These are phyloP conservation scores for Raphanus raphanistrum DNA, from an alignment of 345 rosid genomes.

Conservation along the genomic window DNA sequence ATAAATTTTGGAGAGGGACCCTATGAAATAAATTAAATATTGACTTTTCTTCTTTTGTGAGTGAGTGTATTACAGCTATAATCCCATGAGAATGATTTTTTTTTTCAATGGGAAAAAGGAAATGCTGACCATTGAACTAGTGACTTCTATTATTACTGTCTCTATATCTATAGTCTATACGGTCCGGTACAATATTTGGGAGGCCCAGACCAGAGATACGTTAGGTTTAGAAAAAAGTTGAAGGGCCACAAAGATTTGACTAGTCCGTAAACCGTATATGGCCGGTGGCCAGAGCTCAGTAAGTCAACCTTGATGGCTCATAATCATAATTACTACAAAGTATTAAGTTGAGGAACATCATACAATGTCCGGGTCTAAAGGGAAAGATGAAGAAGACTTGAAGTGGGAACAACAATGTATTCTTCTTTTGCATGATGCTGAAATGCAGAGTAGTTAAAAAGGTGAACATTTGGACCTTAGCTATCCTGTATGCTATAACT, in stretches of 20 bases:
- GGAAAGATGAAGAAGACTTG: slow-evolving; percentile 33
- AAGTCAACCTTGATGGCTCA: slow-evolving; percentile 40
- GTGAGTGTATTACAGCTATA: slow-evolving; percentile 38
- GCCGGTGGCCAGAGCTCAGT: slow-evolving; percentile 33
- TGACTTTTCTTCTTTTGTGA: slow-evolving; percentile 27
- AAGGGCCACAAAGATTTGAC: slow-evolving; percentile 37
- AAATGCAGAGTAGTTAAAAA: slow-evolving; percentile 23
- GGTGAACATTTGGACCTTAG: slow-evolving; percentile 19
- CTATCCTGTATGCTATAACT: not conserved
- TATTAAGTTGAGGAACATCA: slow-evolving; percentile 28
- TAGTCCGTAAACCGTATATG: slow-evolving; percentile 27
- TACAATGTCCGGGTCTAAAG: slow-evolving; percentile 38
- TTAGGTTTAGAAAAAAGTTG: slow-evolving; percentile 29
- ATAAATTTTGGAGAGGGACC: slow-evolving; percentile 30
- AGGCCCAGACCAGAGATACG: slow-evolving; percentile 37
- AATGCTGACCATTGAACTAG: slow-evolving; percentile 35
- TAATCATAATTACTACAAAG: slow-evolving; percentile 1
- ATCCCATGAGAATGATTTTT: slow-evolving; percentile 26
- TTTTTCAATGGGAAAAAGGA: slow-evolving; percentile 18
- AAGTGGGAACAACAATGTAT: slow-evolving; percentile 28
- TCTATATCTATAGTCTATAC: slow-evolving; percentile 23
- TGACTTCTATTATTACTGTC: slow-evolving; percentile 32
- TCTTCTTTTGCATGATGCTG: slow-evolving; percentile 27
- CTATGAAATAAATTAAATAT: slow-evolving; percentile 9
- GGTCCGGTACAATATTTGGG: slow-evolving; percentile 37